Conservation (phyloP, 73 alveolate genomes). For the Tetrahymena borealis region DNA sequence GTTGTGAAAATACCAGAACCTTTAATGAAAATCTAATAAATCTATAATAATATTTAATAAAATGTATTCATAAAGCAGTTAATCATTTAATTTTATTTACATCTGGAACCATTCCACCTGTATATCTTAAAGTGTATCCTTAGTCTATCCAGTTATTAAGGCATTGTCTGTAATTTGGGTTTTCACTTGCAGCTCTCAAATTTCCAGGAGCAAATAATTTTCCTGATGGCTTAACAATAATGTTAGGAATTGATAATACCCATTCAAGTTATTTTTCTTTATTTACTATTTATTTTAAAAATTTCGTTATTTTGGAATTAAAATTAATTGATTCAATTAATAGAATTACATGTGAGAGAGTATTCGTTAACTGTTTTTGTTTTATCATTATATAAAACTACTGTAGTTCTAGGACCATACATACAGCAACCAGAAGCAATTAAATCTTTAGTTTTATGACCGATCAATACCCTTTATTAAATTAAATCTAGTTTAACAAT, state of each 20-base stretch:
- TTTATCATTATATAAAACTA: slow-evolving; percentile 40
- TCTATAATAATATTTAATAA: too few species aligned
- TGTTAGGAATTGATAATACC: slow-evolving; percentile 57
- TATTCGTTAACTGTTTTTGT: slow-evolving; percentile 49
- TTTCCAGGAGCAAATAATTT: slow-evolving; percentile 84
- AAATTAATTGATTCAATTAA: neutral
- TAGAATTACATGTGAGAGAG: slow-evolving; percentile 25
- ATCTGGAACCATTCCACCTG: slow-evolving; percentile 91
- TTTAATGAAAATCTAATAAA: slow-evolving; percentile 77
- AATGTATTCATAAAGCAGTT: too few species aligned
- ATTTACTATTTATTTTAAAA: neutral
- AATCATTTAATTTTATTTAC: neutral
- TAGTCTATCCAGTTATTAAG: slow-evolving; percentile 58
- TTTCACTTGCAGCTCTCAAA: slow-evolving; percentile 58
- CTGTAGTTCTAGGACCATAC: slow-evolving; percentile 69
- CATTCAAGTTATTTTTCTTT: slow-evolving; percentile 32
- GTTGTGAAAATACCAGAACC: slow-evolving; percentile 70
- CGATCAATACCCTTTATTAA: slow-evolving; percentile 8
- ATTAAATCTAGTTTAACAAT: neutral
- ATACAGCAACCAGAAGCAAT: slow-evolving; percentile 56
- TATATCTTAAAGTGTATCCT: slow-evolving; percentile 74
- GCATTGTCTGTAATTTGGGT: slow-evolving; percentile 47
- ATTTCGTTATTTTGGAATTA: neutral
- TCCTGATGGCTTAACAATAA: slow-evolving; percentile 50
- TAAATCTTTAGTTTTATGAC: slow-evolving; percentile 53